phyloP scores from a whole-genome alignment of 2,329 filamentous ascomycete genomes.

The Colletotrichum filicis region DNA sequence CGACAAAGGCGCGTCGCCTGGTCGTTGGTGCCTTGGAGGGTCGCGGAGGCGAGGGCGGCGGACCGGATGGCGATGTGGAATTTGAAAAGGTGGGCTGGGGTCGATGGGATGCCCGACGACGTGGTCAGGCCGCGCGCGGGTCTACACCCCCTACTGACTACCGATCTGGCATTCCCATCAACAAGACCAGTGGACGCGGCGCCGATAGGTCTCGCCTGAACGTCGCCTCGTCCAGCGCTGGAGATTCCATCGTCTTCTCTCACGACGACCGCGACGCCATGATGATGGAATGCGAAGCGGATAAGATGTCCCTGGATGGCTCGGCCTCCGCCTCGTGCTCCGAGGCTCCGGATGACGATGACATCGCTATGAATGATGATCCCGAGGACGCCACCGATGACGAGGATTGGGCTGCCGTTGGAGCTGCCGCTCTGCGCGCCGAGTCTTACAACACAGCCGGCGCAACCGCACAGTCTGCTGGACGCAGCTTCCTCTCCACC shows the following conservation, averaged over 20 bases:
- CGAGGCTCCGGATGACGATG: slow-evolving; percentile 76
- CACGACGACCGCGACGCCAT: slow-evolving; percentile 74
- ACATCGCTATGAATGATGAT: slow-evolving; percentile 76
- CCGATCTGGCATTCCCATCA: slow-evolving; percentile 67
- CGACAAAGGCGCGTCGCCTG: slow-evolving; percentile 88
- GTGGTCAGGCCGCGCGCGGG: slow-evolving; percentile 67
- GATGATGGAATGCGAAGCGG: slow-evolving; percentile 86
- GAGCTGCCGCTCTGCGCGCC: slow-evolving; percentile 83
- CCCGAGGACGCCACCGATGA: slow-evolving; percentile 91
- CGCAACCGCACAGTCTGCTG: slow-evolving; percentile 61
- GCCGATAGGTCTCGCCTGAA: slow-evolving; percentile 60
- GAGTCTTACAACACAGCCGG: slow-evolving; percentile 69
- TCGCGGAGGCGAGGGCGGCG: slow-evolving; percentile 70
- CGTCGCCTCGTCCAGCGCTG: slow-evolving; percentile 69
- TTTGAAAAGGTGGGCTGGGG: slow-evolving; percentile 99
- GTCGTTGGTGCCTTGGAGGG: slow-evolving; percentile 94
- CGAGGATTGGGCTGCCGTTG: slow-evolving; percentile 94
- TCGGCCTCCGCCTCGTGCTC: slow-evolving; percentile 80
- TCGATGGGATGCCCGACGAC: slow-evolving; percentile 87
- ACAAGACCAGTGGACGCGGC: slow-evolving; percentile 54
- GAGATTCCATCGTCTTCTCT: slow-evolving; percentile 80
- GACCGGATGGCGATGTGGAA: slow-evolving; percentile 75
- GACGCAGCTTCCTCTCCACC: slow-evolving; percentile 51
- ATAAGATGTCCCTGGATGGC: slow-evolving; percentile 91
- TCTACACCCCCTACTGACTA: slow-evolving; percentile 56